A percentile compares a stretch with the other conserved stretches of the same genome.
Conservation (phyloP, 768 basidiomycete genomes). For the Trametes sanguinea region DNA sequence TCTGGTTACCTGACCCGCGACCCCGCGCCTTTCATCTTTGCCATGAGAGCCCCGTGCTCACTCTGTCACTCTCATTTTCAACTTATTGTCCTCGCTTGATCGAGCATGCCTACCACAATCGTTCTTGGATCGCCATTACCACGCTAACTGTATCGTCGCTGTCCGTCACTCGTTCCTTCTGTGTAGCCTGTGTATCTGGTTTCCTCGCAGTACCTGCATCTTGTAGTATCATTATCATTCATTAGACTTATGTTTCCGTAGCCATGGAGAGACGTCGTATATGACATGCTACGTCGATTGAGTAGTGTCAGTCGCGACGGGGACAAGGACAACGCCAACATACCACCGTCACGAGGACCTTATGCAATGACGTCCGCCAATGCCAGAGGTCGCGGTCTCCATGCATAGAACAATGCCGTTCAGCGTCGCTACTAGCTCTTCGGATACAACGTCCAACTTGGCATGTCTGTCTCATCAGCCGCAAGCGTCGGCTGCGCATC, state of each 20-base stretch:
- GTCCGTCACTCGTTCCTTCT: background rate
- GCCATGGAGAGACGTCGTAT: background rate
- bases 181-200: conserved; percentile 6
- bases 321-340: no score
- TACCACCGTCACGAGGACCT: no score
- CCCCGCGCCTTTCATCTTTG: no score
- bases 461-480: no score
- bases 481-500: background rate
- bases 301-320: no score
- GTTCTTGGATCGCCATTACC: conserved; percentile 1
- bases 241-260: conserved; percentile 3
- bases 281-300: no score
- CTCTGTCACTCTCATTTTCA: conserved; percentile 8
- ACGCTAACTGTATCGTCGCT: conserved; percentile 1
- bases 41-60: background rate
- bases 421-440: no score
- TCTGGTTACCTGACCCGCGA: background rate
- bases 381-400: no score
- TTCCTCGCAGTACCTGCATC: background rate
- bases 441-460: no score
- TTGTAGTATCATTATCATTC: conserved; percentile 8
- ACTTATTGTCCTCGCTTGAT: background rate
- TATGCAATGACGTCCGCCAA: no score
- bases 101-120: background rate
- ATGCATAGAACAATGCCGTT: no score